These are phyloP conservation scores for Nicotiana tabacum DNA, from an alignment of 257 asterid species.

Conservation along the genomic window DNA sequence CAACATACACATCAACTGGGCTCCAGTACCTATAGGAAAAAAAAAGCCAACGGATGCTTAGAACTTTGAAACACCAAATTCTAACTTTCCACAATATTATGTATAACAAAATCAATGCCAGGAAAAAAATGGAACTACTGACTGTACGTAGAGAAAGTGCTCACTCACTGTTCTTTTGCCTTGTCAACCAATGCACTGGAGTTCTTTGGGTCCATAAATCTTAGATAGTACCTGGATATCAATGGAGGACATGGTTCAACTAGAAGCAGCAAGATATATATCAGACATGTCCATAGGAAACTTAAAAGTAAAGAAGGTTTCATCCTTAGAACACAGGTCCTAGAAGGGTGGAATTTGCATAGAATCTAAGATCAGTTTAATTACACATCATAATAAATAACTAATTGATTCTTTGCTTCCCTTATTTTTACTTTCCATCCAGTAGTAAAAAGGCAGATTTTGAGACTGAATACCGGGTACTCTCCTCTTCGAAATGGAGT, in stretches of 20 bases:
- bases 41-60: slow-evolving; percentile 1
- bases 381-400: not conserved
- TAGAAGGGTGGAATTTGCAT: not conserved
- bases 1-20: slow-evolving; percentile 97
- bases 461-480: not conserved
- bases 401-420: not conserved
- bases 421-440: not conserved
- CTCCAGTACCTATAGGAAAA: slow-evolving; percentile 76
- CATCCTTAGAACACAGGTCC: not conserved
- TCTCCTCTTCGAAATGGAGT: not conserved
- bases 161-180: slow-evolving; percentile 72
- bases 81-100: not conserved
- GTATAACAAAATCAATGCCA: slow-evolving; percentile 1
- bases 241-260: not conserved
- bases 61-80: not conserved
- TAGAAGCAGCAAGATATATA: not conserved
- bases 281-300: slow-evolving; percentile 4
- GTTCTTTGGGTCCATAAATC: slow-evolving; percentile 95
- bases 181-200: slow-evolving; percentile 73
- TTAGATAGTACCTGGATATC: slow-evolving; percentile 81
- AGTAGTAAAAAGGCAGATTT: not conserved
- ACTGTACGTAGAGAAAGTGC: not conserved
- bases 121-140: not conserved
- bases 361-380: not conserved
- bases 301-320: not conserved